Conservation (phyloP, 1,284 basidiomycete genomes). For the Phellinidium pouzarii region DNA sequence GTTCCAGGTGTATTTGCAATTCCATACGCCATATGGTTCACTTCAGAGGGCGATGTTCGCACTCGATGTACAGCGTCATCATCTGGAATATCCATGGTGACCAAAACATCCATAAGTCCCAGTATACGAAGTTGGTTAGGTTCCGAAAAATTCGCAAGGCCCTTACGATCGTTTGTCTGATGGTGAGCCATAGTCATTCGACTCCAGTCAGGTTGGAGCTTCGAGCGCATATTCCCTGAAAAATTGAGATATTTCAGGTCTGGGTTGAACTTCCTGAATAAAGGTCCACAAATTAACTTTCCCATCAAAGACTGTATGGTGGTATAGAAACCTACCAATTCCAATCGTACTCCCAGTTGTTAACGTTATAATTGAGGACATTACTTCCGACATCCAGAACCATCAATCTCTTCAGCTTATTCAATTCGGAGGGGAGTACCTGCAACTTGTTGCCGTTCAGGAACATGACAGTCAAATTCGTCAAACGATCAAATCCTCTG, state of each 20-base stretch:
- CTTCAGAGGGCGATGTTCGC: slow-evolving; percentile 85
- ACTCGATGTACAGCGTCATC: slow-evolving; percentile 89
- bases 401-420: slow-evolving; percentile 73
- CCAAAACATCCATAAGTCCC: slow-evolving; percentile 97
- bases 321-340: slow-evolving; percentile 70
- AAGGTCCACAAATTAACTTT: neutral
- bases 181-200: slow-evolving; percentile 27
- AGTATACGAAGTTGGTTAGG: slow-evolving; percentile 80
- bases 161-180: slow-evolving; percentile 28
- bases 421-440: slow-evolving; percentile 87
- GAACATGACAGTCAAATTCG: slow-evolving; percentile 69
- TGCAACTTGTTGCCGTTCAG: slow-evolving; percentile 94
- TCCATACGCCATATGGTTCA: slow-evolving; percentile 93
- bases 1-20: slow-evolving; percentile 92
- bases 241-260: slow-evolving; percentile 87
- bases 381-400: slow-evolving; percentile 95
- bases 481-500: slow-evolving; percentile 76
- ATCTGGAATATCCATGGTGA: slow-evolving; percentile 82
- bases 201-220: slow-evolving; percentile 62
- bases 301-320: slow-evolving; percentile 8
- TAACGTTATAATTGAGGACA: slow-evolving; percentile 94
- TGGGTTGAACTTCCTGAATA: slow-evolving; percentile 88
- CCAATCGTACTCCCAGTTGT: slow-evolving; percentile 99
- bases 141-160: slow-evolving; percentile 80
- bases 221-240: slow-evolving; percentile 84